Conservation (phyloP, 148 eudicot species). For the Rhododendron simsii region DNA sequence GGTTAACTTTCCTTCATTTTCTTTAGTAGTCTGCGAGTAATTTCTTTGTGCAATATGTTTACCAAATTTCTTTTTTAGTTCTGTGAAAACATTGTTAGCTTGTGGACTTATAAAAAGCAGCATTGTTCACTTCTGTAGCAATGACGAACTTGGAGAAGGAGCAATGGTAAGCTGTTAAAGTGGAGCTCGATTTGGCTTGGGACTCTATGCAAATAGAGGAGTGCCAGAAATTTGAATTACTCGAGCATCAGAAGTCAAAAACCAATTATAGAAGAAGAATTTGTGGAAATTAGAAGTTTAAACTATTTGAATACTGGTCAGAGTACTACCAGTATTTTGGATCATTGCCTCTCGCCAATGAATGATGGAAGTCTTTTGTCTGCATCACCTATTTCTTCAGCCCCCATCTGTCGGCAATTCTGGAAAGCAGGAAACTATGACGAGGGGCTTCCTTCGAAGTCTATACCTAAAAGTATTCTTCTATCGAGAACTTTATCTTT, state of each 20-base stretch:
- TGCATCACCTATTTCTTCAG: slow-evolving; percentile 53
- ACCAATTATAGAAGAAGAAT: slow-evolving; percentile 27
- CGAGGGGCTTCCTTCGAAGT: slow-evolving; percentile 36
- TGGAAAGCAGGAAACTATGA: slow-evolving; percentile 91
- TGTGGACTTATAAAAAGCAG: not conserved
- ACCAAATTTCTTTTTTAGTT: not conserved
- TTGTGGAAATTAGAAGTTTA: slow-evolving; percentile 30
- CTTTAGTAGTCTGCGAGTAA: not conserved
- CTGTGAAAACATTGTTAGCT: slow-evolving; percentile 11
- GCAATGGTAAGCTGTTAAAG: slow-evolving; percentile 33
- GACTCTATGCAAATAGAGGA: slow-evolving; percentile 22
- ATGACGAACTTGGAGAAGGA: slow-evolving; percentile 32
- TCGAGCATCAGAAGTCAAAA: slow-evolving; percentile 9
- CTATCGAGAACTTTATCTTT: slow-evolving; percentile 8
- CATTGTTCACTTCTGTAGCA: slow-evolving; percentile 14
- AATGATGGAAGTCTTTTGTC: slow-evolving; percentile 50
- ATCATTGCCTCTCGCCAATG: slow-evolving; percentile 31
- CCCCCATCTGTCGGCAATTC: slow-evolving; percentile 88
- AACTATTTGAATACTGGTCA: slow-evolving; percentile 25
- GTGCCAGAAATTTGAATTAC: slow-evolving; percentile 13
- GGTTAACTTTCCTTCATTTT: not conserved
- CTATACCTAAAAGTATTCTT: slow-evolving; percentile 47
- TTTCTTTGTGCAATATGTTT: slow-evolving; percentile 1
- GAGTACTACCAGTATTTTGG: slow-evolving; percentile 39
- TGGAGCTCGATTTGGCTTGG: slow-evolving; percentile 28